Base-by-base conservation (phyloP, 2,329 filamentous ascomycete genomes). In the Macrophomina phaseolina region DNA sequence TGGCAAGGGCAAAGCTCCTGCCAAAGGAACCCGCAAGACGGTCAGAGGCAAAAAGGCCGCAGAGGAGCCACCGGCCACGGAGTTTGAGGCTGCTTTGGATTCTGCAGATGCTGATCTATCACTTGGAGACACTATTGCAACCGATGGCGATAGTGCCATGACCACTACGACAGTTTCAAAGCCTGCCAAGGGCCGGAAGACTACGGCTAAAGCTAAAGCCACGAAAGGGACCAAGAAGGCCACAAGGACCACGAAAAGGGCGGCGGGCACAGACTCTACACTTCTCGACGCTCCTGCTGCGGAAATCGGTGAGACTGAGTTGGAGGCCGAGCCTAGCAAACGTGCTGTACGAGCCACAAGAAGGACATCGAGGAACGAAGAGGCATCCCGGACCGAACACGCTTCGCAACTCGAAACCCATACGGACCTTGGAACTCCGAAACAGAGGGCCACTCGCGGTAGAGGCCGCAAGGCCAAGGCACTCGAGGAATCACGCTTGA, bases 81-180 rank as follows among this genome's bases (percentile, higher is more conserved):
- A 66, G 30, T 23, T 53, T 5, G 64, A 63, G 18, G 32, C 60
- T 16, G 42, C 66, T n/a, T 16, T 58, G 11, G 58, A 62, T 23
- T 46, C 18, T 8, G 8, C 30, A 9, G 40, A 60, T 45, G 18
- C 14, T 28, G 55, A 53, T 36, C 51, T 45, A n/a, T 62, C 64
- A 23, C 56, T 66, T 16, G 65, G 65, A 4, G 65, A 62, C 23
- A 16, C 60, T 36, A 49, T 62, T 30, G 68, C 76, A 34, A 68
- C 81, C 79, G 66, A 91, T 84, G 71, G 88, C 79, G 73, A 87
- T 80, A 85, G 86, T 81, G 71, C 86, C 79, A 74, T 87, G 76
- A 80, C 79, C 7, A 78, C 75, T 36, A 76, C 75, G 38, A 79
- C 79, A 3, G 81, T 80, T 38, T 81, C 77, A 5, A 72, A 70